Base-by-base conservation (phyloP, 1,284 basidiomycete species). In the Kalmanozyma brasiliensis region DNA sequence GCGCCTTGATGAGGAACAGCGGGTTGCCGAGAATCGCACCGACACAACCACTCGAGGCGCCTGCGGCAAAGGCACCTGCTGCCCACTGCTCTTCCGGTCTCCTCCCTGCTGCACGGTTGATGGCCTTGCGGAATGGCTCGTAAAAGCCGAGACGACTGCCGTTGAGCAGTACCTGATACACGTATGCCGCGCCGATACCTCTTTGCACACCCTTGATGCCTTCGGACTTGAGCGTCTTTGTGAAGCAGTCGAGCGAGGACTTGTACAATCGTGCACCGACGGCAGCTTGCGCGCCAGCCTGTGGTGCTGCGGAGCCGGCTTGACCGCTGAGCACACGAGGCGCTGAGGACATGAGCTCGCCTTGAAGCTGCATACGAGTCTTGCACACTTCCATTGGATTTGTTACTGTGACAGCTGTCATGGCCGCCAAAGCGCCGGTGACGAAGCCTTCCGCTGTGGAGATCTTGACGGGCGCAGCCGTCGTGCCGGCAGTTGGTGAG, bases 91-190 rank as follows among this genome's bases (percentile, higher is more conserved):
- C 45, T 86, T 82, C 29, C 85, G 88, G 84, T 26, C 86, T 82
- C 73, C 87, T 84, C 13, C 93, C 93, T 46, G 91, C 82, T 29
- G 89, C 71, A 13, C 84, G 84, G 83, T 98, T 98, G 60, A 92
- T 83, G 2, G 83, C 82, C 61, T 85, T 87, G 59, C 95, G 87
- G 61, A 98, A 88, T 2, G 94, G 94, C 81, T 98, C 95, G 82
- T 97, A 98, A 82, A 98, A 95, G 14, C 93, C 95, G 60, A 98
- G 85, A 66, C 96, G 89, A 30, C 92, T 96, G 10, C 95, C 96
- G 79, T 98, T 98, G 63, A 98, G 85, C 49, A 96, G 86, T 49
- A 95, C 90, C 90, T 96, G 79, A 52, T 81, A 81, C 23, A 77
- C 63, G 49, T 76, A 75, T 45, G 94, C 95, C 53, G 94, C 90